These are phyloP conservation scores for Linnemannia schmuckeri DNA, from an alignment of 192 early-diverging fungal species.

Conservation along the genomic window DNA sequence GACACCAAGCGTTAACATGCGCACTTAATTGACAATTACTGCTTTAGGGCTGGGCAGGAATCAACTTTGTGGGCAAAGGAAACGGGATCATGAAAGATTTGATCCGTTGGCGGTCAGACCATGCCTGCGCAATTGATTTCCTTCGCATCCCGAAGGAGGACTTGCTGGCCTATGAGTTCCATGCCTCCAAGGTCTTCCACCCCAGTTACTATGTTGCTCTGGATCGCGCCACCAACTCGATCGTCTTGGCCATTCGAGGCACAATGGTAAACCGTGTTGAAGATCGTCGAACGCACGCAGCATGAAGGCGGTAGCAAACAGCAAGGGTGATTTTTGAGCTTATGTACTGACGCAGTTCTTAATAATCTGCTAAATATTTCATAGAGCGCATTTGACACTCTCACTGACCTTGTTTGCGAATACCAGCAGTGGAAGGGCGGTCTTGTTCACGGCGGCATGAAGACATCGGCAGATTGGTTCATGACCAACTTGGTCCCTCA, in stretches of 20 bases:
- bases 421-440: conserved; percentile 85
- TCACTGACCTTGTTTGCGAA: conserved; percentile 83
- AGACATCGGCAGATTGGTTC: conserved; percentile 81
- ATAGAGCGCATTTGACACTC: conserved; percentile 77
- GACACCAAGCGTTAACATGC: neutral
- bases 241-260: conserved; percentile 77
- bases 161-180: conserved; percentile 76
- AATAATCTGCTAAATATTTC: neutral
- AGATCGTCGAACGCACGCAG: too few relatives aligned
- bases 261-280: conserved; percentile 65
- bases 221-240: conserved; percentile 71
- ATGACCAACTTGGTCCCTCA: conserved; percentile 74
- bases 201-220: conserved; percentile 80
- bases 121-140: conserved; percentile 72
- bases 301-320: neutral
- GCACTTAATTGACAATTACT: neutral
- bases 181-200: conserved; percentile 72
- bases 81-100: conserved; percentile 75
- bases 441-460: conserved; percentile 81
- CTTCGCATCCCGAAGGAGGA: conserved; percentile 72
- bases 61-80: conserved; percentile 80
- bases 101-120: conserved; percentile 74
- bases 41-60: conserved; percentile 72
- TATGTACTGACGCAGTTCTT: neutral
- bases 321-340: too few relatives aligned